Conservation (phyloP, 2,329 filamentous ascomycete species). For the Plectosphaerella cucumerina region DNA sequence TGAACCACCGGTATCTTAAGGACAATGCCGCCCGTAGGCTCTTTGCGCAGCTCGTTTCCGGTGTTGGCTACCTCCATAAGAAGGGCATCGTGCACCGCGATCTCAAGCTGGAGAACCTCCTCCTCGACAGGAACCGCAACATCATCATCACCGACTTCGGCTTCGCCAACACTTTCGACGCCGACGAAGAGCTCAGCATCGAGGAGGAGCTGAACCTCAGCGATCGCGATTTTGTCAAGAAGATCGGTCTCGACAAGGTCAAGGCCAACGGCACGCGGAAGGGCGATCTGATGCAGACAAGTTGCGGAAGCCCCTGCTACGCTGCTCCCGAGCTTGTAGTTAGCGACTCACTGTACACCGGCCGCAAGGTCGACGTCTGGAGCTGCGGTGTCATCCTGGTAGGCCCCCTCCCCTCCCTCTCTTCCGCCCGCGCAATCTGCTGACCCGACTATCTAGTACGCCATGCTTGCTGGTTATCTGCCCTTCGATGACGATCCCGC, state of each 20-base stretch:
- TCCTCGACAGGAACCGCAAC: slow-evolving; percentile 93
- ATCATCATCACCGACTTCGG: slow-evolving; percentile 99
- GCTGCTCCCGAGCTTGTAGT: slow-evolving; percentile 95
- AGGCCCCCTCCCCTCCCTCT: slow-evolving; percentile 35
- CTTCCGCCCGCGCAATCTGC: slow-evolving; percentile 5
- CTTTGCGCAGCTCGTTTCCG: slow-evolving; percentile 93
- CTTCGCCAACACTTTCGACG: slow-evolving; percentile 96
- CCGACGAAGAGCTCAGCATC: slow-evolving; percentile 79
- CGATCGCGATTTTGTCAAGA: slow-evolving; percentile 85
- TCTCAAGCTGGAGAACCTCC: slow-evolving; percentile 90
- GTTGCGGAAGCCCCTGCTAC: slow-evolving; percentile 96
- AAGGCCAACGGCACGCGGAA: slow-evolving; percentile 72
- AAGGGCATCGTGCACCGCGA: slow-evolving; percentile 98
- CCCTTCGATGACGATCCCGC: slow-evolving; percentile 98
- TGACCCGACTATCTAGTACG: slow-evolving; percentile 63
- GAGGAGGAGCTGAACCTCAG: slow-evolving; percentile 85
- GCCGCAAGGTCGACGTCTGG: slow-evolving; percentile 97
- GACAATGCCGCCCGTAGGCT: slow-evolving; percentile 85
- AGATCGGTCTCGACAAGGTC: slow-evolving; percentile 76
- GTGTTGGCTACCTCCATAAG: slow-evolving; percentile 95
- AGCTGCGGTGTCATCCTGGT: slow-evolving; percentile 98
- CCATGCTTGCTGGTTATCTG: slow-evolving; percentile 95
- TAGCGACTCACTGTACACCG: slow-evolving; percentile 94
- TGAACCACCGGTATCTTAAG: slow-evolving; percentile 95
- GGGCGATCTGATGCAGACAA: slow-evolving; percentile 98